These are phyloP conservation scores for Dryadomyces sulphureus DNA, from an alignment of 2,329 filamentous ascomycete species.

Conservation along the genomic window DNA sequence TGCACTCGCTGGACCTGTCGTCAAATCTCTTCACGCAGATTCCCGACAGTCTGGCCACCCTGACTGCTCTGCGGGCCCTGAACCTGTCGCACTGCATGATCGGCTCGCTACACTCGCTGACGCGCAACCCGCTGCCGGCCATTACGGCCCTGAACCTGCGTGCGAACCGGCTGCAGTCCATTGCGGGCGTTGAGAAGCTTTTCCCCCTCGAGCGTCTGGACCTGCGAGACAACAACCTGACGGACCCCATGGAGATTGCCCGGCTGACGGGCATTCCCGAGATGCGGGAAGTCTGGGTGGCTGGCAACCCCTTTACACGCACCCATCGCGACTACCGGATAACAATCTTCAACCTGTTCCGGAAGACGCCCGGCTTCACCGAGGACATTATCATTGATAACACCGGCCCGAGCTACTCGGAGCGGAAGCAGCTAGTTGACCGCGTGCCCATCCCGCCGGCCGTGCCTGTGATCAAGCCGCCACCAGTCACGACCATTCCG, in stretches of 20 bases:
- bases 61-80: constrained; percentile 78
- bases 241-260: constrained; percentile 83
- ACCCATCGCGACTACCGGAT: constrained; percentile 76
- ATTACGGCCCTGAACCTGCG: constrained; percentile 88
- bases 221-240: constrained; percentile 75
- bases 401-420: constrained; percentile 65
- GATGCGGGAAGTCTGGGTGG: constrained; percentile 82
- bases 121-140: constrained; percentile 73
- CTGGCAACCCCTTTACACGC: constrained; percentile 81
- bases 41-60: constrained; percentile 72
- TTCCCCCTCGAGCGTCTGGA: constrained; percentile 82
- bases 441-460: constrained; percentile 61
- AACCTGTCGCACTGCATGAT: constrained; percentile 98
- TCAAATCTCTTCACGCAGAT: constrained; percentile 89
- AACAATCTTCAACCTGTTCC: constrained; percentile 91
- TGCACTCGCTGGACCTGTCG: constrained; percentile 86
- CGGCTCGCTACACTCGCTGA: constrained; percentile 76
- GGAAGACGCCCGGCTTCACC: constrained; percentile 73
- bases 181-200: constrained; percentile 81
- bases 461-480: constrained; percentile 63
- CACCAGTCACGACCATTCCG: constrained; percentile 40
- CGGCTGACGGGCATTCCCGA: constrained; percentile 82
- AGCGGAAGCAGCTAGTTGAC: constrained; percentile 73
- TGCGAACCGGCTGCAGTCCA: constrained; percentile 70
- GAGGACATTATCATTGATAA: constrained; percentile 87